Base-by-base conservation (phyloP, 768 basidiomycete genomes). In the Rubroboletus pulcherrimus region DNA sequence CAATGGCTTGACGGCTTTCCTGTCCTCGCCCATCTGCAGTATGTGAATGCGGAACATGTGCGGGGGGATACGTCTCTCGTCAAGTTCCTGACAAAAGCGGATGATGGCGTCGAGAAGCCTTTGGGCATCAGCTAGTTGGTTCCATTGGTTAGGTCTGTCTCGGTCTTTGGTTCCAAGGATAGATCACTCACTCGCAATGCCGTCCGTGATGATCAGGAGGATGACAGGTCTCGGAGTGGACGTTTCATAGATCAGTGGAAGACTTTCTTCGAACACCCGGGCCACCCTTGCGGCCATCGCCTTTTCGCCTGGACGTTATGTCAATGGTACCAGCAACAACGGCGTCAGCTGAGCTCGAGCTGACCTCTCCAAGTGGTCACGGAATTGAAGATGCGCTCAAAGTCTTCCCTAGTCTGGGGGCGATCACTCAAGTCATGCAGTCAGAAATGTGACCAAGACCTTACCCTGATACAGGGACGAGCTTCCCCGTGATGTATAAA, bases 1-100 rank as follows among this genome's bases (percentile, higher is more conserved):
- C 14, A 67, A 56, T 4, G 66, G 66, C 46, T 54, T 35, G 52
- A 65, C 59, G 12, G 53, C 66, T 24, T 47, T 68, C 42, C 63
- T 60, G 35, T 67, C 61, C 0, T 60, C 53, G 1, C 66, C 66
- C 58, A 67, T 63, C 49, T 67, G 66, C 43, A 67, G 34, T 17
- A 68, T 26, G 35, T 67, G 59, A 11, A 67, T 61, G 2, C 61
- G 61, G 61, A 68, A 63, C 63, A 66, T 58, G 35, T 65, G 38
- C 5, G 52, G 17, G 10, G 53, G 42, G 4, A 68, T 41, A 7
- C 24, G 2, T 47, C 50, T 40, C 15, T 3, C 42, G 17, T 66
- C 38, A 10, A 67, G 53, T 12, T 40, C 50, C 19, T 56, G 57
- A 47, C 55, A 62, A 29, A 59, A 49, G 21, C 8, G 14, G 30